Conservation (phyloP, 2,329 filamentous ascomycete genomes). For the Diplodia scrobiculata region DNA sequence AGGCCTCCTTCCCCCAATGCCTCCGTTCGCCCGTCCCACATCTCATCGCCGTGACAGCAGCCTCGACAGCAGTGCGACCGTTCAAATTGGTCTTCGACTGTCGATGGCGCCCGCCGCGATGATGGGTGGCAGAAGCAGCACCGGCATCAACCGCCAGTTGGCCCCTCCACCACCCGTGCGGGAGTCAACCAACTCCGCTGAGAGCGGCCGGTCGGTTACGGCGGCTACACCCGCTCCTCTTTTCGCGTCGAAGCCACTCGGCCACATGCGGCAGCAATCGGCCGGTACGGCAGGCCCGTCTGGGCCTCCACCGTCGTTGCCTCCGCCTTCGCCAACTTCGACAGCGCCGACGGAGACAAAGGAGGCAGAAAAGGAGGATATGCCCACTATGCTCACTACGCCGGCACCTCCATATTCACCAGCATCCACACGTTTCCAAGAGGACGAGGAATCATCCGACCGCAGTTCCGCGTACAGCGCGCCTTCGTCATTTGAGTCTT, state of each 20-base stretch:
- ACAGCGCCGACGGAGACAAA: neutral
- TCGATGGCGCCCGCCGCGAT: slow-evolving; percentile 53
- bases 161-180: slow-evolving; percentile 28
- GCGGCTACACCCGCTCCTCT: slow-evolving; percentile 8
- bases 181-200: slow-evolving; percentile 37
- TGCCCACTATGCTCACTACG: neutral
- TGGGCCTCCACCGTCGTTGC: slow-evolving; percentile 1
- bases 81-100: slow-evolving; percentile 70
- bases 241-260: neutral
- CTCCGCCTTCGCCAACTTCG: slow-evolving; percentile 4
- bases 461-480: slow-evolving; percentile 3
- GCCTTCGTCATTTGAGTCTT: slow-evolving; percentile 4
- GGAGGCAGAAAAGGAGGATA: neutral
- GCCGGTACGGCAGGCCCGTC: neutral
- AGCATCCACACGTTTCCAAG: slow-evolving; percentile 17
- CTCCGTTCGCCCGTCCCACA: slow-evolving; percentile 47
- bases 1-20: slow-evolving; percentile 35
- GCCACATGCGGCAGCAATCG: slow-evolving; percentile 4
- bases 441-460: slow-evolving; percentile 7
- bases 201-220: slow-evolving; percentile 31
- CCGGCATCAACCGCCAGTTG: slow-evolving; percentile 32
- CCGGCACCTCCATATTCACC: slow-evolving; percentile 1
- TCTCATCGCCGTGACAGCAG: slow-evolving; percentile 62
- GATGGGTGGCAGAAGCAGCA: slow-evolving; percentile 40
- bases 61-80: slow-evolving; percentile 65